Conservation (phyloP, 768 basidiomycete genomes). For the Pulveroboletus sp. region DNA sequence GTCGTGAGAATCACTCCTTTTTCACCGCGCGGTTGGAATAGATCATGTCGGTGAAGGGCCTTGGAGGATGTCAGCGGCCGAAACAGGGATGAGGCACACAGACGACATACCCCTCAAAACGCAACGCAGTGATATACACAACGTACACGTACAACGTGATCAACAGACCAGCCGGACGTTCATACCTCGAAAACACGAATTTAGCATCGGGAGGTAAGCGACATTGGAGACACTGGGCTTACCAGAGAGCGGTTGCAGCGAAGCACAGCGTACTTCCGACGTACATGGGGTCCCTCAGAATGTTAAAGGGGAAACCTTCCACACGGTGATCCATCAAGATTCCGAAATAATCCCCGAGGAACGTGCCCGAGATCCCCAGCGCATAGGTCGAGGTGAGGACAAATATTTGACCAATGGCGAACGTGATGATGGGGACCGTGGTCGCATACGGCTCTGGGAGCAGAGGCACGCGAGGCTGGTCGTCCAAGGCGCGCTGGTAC, state of each 20-base stretch:
- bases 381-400: conserved; percentile 88
- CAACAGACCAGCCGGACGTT: conserved; percentile 77
- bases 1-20: conserved; percentile 10
- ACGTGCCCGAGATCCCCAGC: conserved; percentile 90
- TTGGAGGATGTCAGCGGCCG: conserved; percentile 19
- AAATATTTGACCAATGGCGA: conserved; percentile 73
- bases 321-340: conserved; percentile 85
- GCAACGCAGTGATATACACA: conserved; percentile 78
- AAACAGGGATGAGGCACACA: not conserved
- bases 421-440: conserved; percentile 54
- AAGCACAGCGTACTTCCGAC: conserved; percentile 93
- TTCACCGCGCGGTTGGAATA: conserved; percentile 49
- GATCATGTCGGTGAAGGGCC: conserved; percentile 81
- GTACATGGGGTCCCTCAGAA: conserved; percentile 94
- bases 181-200: conserved; percentile 51
- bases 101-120: conserved; percentile 78
- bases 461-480: conserved; percentile 67
- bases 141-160: conserved; percentile 79
- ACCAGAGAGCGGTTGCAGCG: conserved; percentile 83
- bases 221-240: conserved; percentile 23
- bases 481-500: conserved; percentile 66
- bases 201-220: not conserved
- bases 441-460: conserved; percentile 65
- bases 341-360: conserved; percentile 81
- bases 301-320: conserved; percentile 96